Conservation (phyloP, 352 stramenopile genomes). For the Globisporangium ultimum region DNA sequence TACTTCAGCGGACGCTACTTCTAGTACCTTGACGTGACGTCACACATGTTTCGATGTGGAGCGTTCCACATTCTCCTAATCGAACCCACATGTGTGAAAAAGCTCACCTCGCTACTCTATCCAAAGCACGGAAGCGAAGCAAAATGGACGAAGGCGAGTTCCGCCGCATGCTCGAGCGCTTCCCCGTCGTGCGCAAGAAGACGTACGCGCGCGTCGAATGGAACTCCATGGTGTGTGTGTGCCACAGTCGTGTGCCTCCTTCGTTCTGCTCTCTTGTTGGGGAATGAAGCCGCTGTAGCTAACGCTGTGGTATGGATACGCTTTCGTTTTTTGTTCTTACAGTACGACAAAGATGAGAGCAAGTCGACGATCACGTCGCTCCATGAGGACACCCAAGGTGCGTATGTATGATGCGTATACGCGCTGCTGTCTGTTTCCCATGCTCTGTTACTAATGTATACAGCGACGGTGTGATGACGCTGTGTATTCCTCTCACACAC, state of each 20-base stretch:
- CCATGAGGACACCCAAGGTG: constrained; percentile 10
- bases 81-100: no score
- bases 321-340: constrained; percentile 2
- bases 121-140: not conserved
- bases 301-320: no score
- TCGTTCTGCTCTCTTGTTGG: not conserved
- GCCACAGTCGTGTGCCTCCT: no score
- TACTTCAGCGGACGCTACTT: constrained; percentile 4
- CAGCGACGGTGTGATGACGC: no score
- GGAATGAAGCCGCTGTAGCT: no score
- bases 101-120: not conserved
- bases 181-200: constrained; percentile 77
- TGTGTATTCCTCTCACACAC: no score
- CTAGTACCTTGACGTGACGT: no score
- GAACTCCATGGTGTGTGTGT: constrained; percentile 57
- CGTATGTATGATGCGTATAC: not conserved
- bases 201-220: constrained; percentile 76
- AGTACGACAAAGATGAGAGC: constrained; percentile 21
- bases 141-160: constrained; percentile 80
- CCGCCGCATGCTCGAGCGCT: constrained; percentile 59
- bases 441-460: not conserved
- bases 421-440: not conserved
- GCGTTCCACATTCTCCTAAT: not conserved
- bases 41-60: not conserved
- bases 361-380: constrained; percentile 10